Base-by-base conservation (phyloP, 108 stramenopile species). In the Fistulifera pelliculosa region DNA sequence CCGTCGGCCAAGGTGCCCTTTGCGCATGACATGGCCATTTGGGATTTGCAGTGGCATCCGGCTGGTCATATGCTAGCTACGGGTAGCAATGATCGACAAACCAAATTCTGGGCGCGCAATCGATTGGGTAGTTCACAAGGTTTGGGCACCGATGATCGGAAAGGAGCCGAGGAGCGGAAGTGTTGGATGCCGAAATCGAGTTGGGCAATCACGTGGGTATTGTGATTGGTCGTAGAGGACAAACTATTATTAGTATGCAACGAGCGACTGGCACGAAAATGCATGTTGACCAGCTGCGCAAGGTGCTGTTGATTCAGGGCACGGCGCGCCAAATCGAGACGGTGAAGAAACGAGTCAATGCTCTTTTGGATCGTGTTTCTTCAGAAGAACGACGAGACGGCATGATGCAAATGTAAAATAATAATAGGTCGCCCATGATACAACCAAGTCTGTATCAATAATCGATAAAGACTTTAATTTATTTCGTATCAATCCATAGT, bases 41-140 rank as follows among this genome's bases (percentile, higher is more conserved):
- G 94, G 94, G 90, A 91, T 69, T 65, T 96, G 74, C 82, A 83
- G 61, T 98, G 95, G 95, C 94, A 95, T 71, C 97, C 97, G 2
- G 78, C 85, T 6, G 97, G 97, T 7, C 93, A 95, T 61, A 67
- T 90, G 58, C 59, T 98, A 23, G 94, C 94, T 0, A 90, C 90
- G 11, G 95, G 83, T 17, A 71, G 74, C 44, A 91, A 95, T 67
- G 96, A 98, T 70, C 71, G 89, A 40, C 90, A 85, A 53, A 83
- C 84, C 45, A 96, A 96, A 68, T 94, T 96, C 65, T 98, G 95
- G 94, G 74, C 81, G 13, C 77, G 96, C 16, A 90, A 87, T 68
- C 85, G 94, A 38, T 75, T 85, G 6, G 94, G 96, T 15, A 77
- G 70, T 50, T 71, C 75, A 42, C 66, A 71, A 40, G 81, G 84